Conservation (phyloP, 169 alveolate genomes). For the Perkinsus olseni region DNA sequence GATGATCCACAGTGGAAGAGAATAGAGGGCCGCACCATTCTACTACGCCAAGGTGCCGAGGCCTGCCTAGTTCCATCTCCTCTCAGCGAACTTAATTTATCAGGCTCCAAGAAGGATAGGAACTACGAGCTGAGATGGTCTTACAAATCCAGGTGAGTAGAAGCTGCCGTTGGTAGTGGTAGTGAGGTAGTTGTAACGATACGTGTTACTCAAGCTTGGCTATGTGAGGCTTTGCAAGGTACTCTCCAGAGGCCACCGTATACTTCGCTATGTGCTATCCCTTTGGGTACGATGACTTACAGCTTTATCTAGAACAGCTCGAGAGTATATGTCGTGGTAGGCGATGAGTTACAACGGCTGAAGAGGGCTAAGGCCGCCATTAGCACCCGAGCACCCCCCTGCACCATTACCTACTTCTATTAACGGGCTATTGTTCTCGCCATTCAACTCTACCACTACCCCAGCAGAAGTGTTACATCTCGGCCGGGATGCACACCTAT, state of each 20-base stretch:
- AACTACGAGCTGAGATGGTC: not conserved
- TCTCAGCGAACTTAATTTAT: not conserved
- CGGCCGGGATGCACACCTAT: not conserved
- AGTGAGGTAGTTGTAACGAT: no score
- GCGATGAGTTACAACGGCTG: not conserved
- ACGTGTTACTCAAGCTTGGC: no score
- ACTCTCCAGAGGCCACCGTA: not conserved
- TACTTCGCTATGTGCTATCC: not conserved
- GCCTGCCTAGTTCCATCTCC: not conserved
- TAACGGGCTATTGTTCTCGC: not conserved
- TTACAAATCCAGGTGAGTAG: not conserved
- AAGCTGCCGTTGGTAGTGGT: no score
- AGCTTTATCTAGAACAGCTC: not conserved
- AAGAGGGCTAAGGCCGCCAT: no score
- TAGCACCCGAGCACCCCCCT: not conserved
- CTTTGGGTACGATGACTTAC: not conserved
- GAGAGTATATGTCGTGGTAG: not conserved
- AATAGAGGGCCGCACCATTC: not conserved
- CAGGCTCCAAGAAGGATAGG: not conserved
- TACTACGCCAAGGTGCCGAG: not conserved
- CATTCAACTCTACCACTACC: not conserved
- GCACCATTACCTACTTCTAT: not conserved
- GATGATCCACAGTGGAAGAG: not conserved
- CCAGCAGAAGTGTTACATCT: not conserved
- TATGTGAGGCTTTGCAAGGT: not conserved